Evolutionary conservation across 768 basidiomycete genomes (phyloP).

Genomic region (Pleurotus eryngii): DNA sequence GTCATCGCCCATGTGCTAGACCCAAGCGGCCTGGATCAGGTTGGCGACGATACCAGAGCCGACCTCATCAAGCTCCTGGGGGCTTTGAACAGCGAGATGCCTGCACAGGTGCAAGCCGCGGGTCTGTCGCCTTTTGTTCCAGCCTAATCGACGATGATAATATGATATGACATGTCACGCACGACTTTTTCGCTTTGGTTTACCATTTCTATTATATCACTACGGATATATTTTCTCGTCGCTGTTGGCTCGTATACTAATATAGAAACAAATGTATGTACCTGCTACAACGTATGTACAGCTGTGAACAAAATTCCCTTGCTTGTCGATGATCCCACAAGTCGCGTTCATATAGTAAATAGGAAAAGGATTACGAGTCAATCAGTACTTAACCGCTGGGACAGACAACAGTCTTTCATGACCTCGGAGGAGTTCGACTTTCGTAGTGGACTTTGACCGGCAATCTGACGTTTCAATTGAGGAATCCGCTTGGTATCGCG

Average conservation of each 20-base stretch:
- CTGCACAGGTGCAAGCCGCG: conserved; percentile 77
- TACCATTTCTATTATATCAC: background rate
- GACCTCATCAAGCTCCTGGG: conserved; percentile 74
- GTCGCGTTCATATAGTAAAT: too few species aligned
- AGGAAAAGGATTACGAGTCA: too few species aligned
- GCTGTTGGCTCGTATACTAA: background rate
- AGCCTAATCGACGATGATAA: conserved; percentile 24
- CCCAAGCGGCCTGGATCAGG: conserved; percentile 67
- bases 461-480: background rate
- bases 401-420: background rate
- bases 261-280: background rate
- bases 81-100: conserved; percentile 70
- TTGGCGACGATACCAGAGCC: conserved; percentile 74
- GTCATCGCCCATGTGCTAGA: conserved; percentile 84
- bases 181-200: conserved; percentile 1
- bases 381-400: background rate
- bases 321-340: too few species aligned
- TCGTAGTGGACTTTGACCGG: background rate
- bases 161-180: background rate
- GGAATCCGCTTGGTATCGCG: background rate
- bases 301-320: too few species aligned
- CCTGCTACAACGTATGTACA: background rate
- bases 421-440: background rate
- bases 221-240: conserved; percentile 3
- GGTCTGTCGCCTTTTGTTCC: conserved; percentile 61